These are phyloP conservation scores for Allium sativum DNA, from an alignment of 106 monocot species.

Conservation along the genomic window DNA sequence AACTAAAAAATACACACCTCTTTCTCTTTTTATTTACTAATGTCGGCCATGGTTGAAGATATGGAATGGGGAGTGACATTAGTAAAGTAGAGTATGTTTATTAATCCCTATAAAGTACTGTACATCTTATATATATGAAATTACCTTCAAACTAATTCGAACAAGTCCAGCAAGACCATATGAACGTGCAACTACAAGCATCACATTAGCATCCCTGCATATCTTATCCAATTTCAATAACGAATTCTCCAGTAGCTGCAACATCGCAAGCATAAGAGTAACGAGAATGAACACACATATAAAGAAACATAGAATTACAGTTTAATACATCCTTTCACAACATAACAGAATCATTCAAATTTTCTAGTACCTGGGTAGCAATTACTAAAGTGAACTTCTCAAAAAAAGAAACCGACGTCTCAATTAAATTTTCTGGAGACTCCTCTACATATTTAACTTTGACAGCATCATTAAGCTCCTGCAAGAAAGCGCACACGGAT, in stretches of 20 bases:
- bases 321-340: no score
- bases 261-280: slow-evolving; percentile 5
- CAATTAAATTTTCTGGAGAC: slow-evolving; percentile 68
- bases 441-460: slow-evolving; percentile 94
- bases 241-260: slow-evolving; percentile 65
- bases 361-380: slow-evolving; percentile 69
- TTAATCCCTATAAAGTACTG: no score
- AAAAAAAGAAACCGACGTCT: slow-evolving; percentile 82
- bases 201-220: slow-evolving; percentile 78
- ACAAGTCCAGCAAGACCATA: slow-evolving; percentile 94
- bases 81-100: no score
- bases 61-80: no score
- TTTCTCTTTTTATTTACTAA: no score
- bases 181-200: slow-evolving; percentile 74
- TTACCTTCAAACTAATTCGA: slow-evolving; percentile 83
- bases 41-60: no score
- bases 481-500: slow-evolving; percentile 81
- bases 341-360: no score
- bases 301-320: no score
- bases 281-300: no score
- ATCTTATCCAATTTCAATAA: slow-evolving; percentile 87
- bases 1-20: no score
- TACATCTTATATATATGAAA: neutral
- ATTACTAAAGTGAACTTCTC: slow-evolving; percentile 73
- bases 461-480: slow-evolving; percentile 98